Conservation (phyloP, 2,329 filamentous ascomycete genomes). For the Penicillium sp. region DNA sequence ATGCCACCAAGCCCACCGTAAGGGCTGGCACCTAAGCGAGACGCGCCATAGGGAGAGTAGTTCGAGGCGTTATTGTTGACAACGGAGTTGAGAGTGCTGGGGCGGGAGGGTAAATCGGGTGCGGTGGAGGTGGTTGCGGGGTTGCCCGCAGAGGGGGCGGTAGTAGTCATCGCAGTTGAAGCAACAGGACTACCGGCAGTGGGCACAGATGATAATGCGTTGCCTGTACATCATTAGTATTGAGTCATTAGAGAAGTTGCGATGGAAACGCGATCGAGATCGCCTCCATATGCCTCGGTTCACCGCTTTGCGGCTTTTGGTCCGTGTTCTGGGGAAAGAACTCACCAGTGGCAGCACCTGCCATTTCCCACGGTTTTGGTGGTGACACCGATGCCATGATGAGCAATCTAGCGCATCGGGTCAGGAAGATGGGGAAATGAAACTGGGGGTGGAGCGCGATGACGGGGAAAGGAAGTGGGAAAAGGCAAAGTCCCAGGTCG, state of each 20-base stretch:
- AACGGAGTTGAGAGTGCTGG: constrained; percentile 72
- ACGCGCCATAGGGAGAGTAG: constrained; percentile 67
- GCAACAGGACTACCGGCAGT: constrained; percentile 22
- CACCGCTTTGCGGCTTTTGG: not conserved
- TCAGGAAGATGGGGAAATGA: constrained; percentile 4
- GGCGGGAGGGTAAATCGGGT: constrained; percentile 77
- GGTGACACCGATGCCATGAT: constrained; percentile 69
- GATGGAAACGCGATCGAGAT: not conserved
- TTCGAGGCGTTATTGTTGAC: constrained; percentile 87
- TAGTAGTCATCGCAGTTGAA: constrained; percentile 39
- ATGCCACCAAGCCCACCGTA: constrained; percentile 53
- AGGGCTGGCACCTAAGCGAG: constrained; percentile 56
- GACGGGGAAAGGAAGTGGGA: constrained; percentile 11
- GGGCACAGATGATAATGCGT: constrained; percentile 27
- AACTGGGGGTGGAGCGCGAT: constrained; percentile 13
- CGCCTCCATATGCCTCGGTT: not conserved
- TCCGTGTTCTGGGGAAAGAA: constrained; percentile 11
- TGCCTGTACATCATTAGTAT: constrained; percentile 19
- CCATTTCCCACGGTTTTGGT: constrained; percentile 95
- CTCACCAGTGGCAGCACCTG: constrained; percentile 61
- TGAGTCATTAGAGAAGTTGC: not conserved
- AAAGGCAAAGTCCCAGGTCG: constrained; percentile 10
- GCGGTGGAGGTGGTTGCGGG: constrained; percentile 46
- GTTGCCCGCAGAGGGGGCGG: constrained; percentile 41
- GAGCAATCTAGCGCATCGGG: constrained; percentile 32